Percentiles rank a stretch among this genome's conserved stretches.
Conservation (phyloP, 2,329 filamentous ascomycete species). For the Geosmithia putterillii region DNA sequence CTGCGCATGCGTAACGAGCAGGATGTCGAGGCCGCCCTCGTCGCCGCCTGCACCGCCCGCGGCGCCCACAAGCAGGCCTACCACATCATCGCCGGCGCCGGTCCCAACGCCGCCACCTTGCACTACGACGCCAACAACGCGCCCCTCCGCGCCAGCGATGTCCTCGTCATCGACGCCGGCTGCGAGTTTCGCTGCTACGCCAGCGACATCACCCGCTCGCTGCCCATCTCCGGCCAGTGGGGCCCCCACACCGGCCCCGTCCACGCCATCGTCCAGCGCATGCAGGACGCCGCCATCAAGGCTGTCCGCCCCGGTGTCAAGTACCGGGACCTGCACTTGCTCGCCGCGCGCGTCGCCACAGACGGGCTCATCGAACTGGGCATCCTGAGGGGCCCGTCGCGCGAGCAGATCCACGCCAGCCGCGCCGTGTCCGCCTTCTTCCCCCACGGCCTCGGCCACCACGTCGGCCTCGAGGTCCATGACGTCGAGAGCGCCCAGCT, state of each 20-base stretch:
- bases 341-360: conserved; percentile 62
- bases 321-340: conserved; percentile 61
- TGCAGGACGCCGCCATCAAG: conserved; percentile 67
- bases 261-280: conserved; percentile 65
- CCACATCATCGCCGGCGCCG: conserved; percentile 75
- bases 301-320: conserved; percentile 55
- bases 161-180: conserved; percentile 78
- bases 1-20: conserved; percentile 60
- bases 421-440: conserved; percentile 51
- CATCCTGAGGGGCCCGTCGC: conserved; percentile 52
- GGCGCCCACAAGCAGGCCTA: conserved; percentile 76
- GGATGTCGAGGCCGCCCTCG: conserved; percentile 70
- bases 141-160: conserved; percentile 53
- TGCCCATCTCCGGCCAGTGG: conserved; percentile 63
- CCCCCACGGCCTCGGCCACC: conserved; percentile 53
- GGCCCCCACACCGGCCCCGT: conserved; percentile 57
- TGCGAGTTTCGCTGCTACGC: conserved; percentile 80
- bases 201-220: conserved; percentile 78
- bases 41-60: conserved; percentile 56
- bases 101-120: conserved; percentile 69
- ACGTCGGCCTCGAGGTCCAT: conserved; percentile 54
- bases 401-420: conserved; percentile 34
- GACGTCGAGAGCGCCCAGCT: conserved; percentile 38
- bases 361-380: conserved; percentile 59
- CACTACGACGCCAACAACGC: conserved; percentile 80